These are phyloP conservation scores for Cyberlindnera xishuangbannaensis DNA, from an alignment of 805 yeast genomes.

Conservation along the genomic window DNA sequence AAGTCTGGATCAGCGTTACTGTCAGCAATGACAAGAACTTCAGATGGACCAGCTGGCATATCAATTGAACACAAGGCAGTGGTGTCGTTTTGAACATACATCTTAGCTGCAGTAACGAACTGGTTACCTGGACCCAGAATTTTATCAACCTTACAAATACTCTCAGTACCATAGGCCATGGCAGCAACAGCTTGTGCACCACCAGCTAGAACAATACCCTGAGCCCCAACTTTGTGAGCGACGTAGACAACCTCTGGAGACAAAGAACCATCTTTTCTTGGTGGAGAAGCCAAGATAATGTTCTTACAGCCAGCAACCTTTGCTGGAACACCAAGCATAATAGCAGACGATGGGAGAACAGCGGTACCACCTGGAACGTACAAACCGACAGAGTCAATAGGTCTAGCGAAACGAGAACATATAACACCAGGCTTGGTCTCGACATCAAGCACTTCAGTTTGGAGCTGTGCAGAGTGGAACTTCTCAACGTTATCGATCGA, in stretches of 20 bases:
- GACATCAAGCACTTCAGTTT: conserved; percentile 64
- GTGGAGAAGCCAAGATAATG: conserved; percentile 92
- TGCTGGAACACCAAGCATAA: conserved; percentile 98
- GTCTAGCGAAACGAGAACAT: conserved; percentile 92
- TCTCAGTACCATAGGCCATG: conserved; percentile 96
- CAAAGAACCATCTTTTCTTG: conserved; percentile 84
- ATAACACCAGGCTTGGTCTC: conserved; percentile 93
- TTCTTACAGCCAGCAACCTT: conserved; percentile 95
- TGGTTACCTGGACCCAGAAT: conserved; percentile 99
- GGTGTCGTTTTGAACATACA: conserved; percentile 94
- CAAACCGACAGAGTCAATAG: conserved; percentile 90
- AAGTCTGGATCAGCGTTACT: conserved; percentile 84
- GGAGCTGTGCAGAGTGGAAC: conserved; percentile 92
- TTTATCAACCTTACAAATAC: conserved; percentile 91
- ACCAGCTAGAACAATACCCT: conserved; percentile 88
- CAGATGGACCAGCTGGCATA: conserved; percentile 99
- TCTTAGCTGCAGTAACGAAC: conserved; percentile 98
- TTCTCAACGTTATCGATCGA: conserved; percentile 83
- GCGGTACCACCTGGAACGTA: conserved; percentile 99
- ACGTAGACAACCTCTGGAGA: conserved; percentile 98
- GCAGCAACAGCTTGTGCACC: conserved; percentile 99
- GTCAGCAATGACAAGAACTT: conserved; percentile 94
- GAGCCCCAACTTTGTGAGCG: conserved; percentile 93
- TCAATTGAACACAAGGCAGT: conserved; percentile 93
- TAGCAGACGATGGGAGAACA: conserved; percentile 92